Percentiles rank a stretch among this genome's conserved stretches.
Evolutionary conservation across 306 rosid species (phyloP).

Genomic region (Trifolium subterraneum): DNA sequence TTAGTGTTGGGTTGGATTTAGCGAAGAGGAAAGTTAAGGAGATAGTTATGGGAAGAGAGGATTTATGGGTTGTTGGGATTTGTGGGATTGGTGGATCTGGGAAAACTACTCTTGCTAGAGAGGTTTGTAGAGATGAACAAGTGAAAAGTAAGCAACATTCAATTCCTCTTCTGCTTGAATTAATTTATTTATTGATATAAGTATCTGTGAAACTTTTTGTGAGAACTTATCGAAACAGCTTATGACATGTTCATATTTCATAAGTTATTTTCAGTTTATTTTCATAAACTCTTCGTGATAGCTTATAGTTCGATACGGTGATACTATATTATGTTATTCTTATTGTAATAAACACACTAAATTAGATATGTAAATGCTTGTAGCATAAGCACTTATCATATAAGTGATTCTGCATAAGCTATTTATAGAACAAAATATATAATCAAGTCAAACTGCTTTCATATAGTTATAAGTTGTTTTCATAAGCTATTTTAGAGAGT

Average conservation of each 20-base stretch:
- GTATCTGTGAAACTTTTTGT: no score
- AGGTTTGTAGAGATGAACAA: conserved; percentile 66
- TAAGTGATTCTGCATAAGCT: background rate
- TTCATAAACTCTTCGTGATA: no score
- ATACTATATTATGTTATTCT: no score
- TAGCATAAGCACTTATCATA: background rate
- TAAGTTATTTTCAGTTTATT: no score
- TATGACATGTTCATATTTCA: no score
- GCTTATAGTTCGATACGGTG: no score
- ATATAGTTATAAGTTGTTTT: background rate
- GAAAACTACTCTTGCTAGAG: conserved; percentile 86
- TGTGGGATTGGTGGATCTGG: conserved; percentile 95
- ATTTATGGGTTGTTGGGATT: conserved; percentile 64
- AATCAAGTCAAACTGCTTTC: background rate
- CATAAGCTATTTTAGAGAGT: background rate
- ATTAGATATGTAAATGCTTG: background rate
- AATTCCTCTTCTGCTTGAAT: background rate
- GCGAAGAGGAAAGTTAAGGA: conserved; percentile 80
- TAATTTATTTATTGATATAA: no score
- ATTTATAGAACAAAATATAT: background rate
- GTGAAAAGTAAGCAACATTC: conserved; percentile 65
- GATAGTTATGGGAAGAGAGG: conserved; percentile 53
- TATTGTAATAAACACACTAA: background rate
- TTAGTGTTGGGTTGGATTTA: conserved; percentile 56
- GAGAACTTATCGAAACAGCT: background rate